Evolutionary conservation across 2,329 filamentous ascomycete genomes (phyloP).

Genomic region (Penicillium griseofulvum): DNA sequence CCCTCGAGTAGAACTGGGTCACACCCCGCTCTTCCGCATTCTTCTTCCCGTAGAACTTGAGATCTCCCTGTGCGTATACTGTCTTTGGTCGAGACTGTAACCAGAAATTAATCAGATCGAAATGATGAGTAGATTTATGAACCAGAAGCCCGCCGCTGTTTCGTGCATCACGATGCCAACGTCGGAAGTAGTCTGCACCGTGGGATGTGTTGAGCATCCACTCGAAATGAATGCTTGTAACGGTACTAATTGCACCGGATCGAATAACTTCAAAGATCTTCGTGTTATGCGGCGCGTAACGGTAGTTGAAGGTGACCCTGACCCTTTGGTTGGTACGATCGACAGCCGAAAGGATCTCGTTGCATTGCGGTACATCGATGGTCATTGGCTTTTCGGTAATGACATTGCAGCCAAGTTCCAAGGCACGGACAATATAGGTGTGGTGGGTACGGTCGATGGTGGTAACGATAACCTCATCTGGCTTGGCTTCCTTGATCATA

Average conservation of each 20-base stretch:
- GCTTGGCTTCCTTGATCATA: slow-evolving; percentile 56
- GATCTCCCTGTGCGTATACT: slow-evolving; percentile 58
- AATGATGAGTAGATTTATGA: slow-evolving; percentile 64
- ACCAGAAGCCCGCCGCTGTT: slow-evolving; percentile 61
- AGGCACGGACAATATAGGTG: slow-evolving; percentile 58
- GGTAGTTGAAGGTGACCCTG: slow-evolving; percentile 63
- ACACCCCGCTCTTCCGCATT: slow-evolving; percentile 59
- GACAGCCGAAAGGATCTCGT: slow-evolving; percentile 55
- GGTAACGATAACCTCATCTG: slow-evolving; percentile 62
- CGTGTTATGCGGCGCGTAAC: slow-evolving; percentile 65
- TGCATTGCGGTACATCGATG: slow-evolving; percentile 56
- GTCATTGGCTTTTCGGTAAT: slow-evolving; percentile 67
- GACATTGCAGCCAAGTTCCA: slow-evolving; percentile 60
- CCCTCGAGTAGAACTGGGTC: slow-evolving; percentile 52
- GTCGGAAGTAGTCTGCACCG: slow-evolving; percentile 62
- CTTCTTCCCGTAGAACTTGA: slow-evolving; percentile 61
- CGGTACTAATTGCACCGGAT: slow-evolving; percentile 55
- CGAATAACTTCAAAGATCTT: slow-evolving; percentile 56
- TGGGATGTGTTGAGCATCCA: slow-evolving; percentile 63
- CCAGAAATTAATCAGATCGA: slow-evolving; percentile 65
- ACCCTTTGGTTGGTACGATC: slow-evolving; percentile 50
- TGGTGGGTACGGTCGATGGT: slow-evolving; percentile 63
- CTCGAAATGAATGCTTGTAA: slow-evolving; percentile 61
- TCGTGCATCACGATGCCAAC: slow-evolving; percentile 61
- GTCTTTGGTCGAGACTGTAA: slow-evolving; percentile 54